phyloP scores from a whole-genome alignment of 371 early-diverging fungal species.

The Apophysomyces ossiformis region DNA sequence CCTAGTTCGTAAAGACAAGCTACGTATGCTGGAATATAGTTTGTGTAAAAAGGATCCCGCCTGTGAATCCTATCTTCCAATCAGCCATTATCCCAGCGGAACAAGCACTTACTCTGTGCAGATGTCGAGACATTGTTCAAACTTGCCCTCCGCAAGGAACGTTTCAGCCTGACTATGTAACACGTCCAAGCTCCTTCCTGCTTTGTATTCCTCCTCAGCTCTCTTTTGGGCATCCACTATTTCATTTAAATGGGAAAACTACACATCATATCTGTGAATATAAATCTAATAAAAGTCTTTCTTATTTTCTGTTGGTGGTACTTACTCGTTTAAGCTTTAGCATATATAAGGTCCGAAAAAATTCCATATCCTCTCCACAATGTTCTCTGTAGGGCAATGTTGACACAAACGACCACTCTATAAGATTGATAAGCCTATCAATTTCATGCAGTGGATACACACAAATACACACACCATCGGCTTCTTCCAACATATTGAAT shows the following conservation, averaged over 20 bases:
- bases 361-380: constrained; percentile 58
- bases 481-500: constrained; percentile 64
- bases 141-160: constrained; percentile 56
- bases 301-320: not conserved
- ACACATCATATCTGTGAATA: not conserved
- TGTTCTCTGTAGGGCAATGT: constrained; percentile 60
- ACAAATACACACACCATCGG: constrained; percentile 54
- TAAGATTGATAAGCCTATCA: not conserved
- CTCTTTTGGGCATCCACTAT: constrained; percentile 44
- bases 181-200: constrained; percentile 62
- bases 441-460: not conserved
- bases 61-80: constrained; percentile 53
- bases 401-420: constrained; percentile 66
- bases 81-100: not conserved
- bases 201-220: constrained; percentile 47
- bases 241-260: constrained; percentile 48
- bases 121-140: constrained; percentile 58
- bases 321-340: constrained; percentile 63
- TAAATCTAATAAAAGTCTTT: no score
- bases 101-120: constrained; percentile 54
- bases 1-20: constrained; percentile 68
- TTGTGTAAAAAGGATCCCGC: constrained; percentile 61
- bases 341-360: constrained; percentile 65
- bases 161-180: constrained; percentile 65
- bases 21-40: constrained; percentile 64